A percentile compares a stretch with the other conserved stretches of the same genome.
Conservation (phyloP, 768 basidiomycete species). For the Nidularia pulvinata region DNA sequence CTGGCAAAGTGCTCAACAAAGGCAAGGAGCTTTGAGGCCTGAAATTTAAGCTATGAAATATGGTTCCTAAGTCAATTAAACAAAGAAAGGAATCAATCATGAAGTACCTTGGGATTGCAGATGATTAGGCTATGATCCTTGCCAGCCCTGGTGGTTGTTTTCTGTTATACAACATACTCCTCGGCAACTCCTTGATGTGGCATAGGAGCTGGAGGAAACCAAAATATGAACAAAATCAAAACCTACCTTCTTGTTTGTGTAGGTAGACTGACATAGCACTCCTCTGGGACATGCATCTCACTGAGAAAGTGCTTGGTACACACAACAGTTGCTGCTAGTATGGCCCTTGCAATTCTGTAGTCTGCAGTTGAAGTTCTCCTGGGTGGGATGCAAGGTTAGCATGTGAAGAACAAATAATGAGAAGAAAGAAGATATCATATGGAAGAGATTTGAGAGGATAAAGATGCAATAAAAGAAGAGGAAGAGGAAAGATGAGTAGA, state of each 20-base stretch:
- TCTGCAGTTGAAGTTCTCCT: conserved; percentile 41
- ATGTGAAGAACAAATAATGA: conserved; percentile 17
- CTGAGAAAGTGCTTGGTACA: conserved; percentile 65
- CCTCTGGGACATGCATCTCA: conserved; percentile 89
- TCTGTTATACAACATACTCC: conserved; percentile 59
- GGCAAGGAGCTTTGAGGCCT: conserved; percentile 66
- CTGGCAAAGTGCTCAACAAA: conserved; percentile 93
- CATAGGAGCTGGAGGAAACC: conserved; percentile 66
- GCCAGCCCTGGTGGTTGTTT: conserved; percentile 9
- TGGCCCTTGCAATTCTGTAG: conserved; percentile 69
- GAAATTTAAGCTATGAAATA: conserved; percentile 40
- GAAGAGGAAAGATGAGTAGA: too few species aligned
- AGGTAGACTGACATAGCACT: conserved; percentile 90
- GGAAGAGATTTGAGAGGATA: too few species aligned
- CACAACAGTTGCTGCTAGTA: conserved; percentile 48
- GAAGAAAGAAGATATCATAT: not conserved
- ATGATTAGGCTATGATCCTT: too few species aligned
- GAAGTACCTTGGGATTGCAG: too few species aligned
- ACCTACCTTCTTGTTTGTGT: conserved; percentile 84
- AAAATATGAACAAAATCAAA: not conserved
- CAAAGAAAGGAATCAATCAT: too few species aligned
- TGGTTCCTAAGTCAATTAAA: too few species aligned
- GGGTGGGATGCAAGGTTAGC: not conserved
- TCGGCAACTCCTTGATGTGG: conserved; percentile 33
- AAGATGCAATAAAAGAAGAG: too few species aligned